phyloP scores from a whole-genome alignment of 2,329 filamentous ascomycete species.

The Tolypocladium paradoxum region DNA sequence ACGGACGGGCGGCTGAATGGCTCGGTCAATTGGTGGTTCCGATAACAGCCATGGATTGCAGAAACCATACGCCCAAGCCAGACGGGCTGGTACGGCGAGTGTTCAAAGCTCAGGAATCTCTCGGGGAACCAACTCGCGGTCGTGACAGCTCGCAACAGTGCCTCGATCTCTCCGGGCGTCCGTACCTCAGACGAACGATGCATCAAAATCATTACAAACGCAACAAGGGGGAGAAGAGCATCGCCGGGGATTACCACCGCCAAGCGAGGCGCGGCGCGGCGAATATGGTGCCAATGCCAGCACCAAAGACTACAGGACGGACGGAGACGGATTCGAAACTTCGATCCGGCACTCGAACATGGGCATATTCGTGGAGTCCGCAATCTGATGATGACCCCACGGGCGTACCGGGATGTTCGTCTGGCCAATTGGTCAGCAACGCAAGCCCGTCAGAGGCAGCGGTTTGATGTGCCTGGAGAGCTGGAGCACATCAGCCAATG shows the following conservation, averaged over 20 bases:
- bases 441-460: too few species aligned
- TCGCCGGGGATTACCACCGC: conserved; percentile 39
- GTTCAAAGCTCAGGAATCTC: not conserved
- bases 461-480: too few species aligned
- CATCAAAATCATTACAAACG: conserved; percentile 59
- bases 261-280: conserved; percentile 42
- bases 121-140: conserved; percentile 32
- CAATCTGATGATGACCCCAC: not conserved
- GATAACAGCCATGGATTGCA: conserved; percentile 11
- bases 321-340: too few species aligned
- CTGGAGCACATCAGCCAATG: not conserved
- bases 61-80: conserved; percentile 16
- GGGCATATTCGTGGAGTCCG: not conserved
- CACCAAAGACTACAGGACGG: conserved; percentile 39
- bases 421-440: not conserved
- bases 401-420: not conserved
- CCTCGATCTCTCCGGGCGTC: conserved; percentile 53
- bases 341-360: conserved; percentile 62
- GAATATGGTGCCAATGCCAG: conserved; percentile 42
- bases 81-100: not conserved
- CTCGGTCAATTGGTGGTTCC: conserved; percentile 37
- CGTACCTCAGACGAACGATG: conserved; percentile 54
- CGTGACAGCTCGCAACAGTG: conserved; percentile 41
- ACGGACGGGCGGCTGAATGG: conserved; percentile 25
- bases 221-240: conserved; percentile 56